phyloP scores from a whole-genome alignment of 1,139 yeast genomes.

The Debaryomyces robertsiae region DNA sequence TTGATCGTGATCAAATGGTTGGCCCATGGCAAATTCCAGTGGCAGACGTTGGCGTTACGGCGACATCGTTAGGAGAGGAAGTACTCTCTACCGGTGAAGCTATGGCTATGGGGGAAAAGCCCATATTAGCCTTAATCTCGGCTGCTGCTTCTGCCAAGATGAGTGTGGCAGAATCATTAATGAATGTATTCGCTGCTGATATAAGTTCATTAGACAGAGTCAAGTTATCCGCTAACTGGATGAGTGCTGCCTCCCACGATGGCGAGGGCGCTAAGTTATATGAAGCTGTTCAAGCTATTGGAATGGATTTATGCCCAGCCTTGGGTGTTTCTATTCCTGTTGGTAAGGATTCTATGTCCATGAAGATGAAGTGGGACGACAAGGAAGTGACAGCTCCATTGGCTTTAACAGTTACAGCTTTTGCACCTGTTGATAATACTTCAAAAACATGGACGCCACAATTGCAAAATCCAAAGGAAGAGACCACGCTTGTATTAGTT shows the following conservation, averaged over 20 bases:
- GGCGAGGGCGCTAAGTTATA: slow-evolving; percentile 96
- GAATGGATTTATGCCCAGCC: slow-evolving; percentile 91
- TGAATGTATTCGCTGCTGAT: slow-evolving; percentile 91
- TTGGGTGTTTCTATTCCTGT: slow-evolving; percentile 93
- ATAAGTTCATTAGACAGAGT: slow-evolving; percentile 72
- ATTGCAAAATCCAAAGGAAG: slow-evolving; percentile 49
- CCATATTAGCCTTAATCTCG: slow-evolving; percentile 83
- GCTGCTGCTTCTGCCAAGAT: slow-evolving; percentile 97
- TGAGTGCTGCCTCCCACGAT: slow-evolving; percentile 94
- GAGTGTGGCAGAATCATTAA: slow-evolving; percentile 92
- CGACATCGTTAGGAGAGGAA: slow-evolving; percentile 80
- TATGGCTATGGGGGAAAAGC: slow-evolving; percentile 96
- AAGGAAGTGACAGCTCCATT: slow-evolving; percentile 94
- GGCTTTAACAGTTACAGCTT: slow-evolving; percentile 90
- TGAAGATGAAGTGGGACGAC: slow-evolving; percentile 98
- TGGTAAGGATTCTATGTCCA: slow-evolving; percentile 98
- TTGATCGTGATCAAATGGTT: slow-evolving; percentile 97
- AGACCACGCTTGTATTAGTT: slow-evolving; percentile 72
- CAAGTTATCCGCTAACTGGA: slow-evolving; percentile 97
- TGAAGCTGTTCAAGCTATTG: slow-evolving; percentile 97
- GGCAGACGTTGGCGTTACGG: slow-evolving; percentile 98
- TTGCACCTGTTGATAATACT: slow-evolving; percentile 83
- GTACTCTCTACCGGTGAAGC: slow-evolving; percentile 88
- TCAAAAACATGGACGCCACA: slow-evolving; percentile 96
- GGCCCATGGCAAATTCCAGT: slow-evolving; percentile 99